Conservation (phyloP, 352 stramenopile species). For the Globisporangium rhizosaccharum region DNA sequence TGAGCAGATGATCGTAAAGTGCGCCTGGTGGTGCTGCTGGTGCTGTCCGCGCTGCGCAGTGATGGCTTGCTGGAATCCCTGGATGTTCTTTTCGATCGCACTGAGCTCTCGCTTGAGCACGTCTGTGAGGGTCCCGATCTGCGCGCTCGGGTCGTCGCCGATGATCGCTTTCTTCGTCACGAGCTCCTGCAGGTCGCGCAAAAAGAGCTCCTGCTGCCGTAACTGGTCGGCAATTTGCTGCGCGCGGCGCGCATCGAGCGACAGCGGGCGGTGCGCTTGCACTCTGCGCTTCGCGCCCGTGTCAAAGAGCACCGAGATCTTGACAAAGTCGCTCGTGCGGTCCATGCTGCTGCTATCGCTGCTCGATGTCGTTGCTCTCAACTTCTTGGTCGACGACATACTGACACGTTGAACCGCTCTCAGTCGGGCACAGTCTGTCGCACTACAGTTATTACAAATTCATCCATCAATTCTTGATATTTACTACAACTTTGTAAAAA, state of each 20-base stretch:
- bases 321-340: slow-evolving; percentile 80
- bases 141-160: slow-evolving; percentile 63
- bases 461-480: background rate
- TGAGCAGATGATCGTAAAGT: slow-evolving; percentile 74
- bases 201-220: slow-evolving; percentile 74
- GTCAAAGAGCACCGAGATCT: slow-evolving; percentile 81
- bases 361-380: background rate
- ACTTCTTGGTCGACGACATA: background rate
- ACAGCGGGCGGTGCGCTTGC: slow-evolving; percentile 60
- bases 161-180: slow-evolving; percentile 74
- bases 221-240: slow-evolving; percentile 82
- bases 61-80: slow-evolving; percentile 58
- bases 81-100: slow-evolving; percentile 57
- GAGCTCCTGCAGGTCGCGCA: slow-evolving; percentile 69
- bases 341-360: slow-evolving; percentile 28
- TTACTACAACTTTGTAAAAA: background rate
- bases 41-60: slow-evolving; percentile 39
- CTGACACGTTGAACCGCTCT: background rate
- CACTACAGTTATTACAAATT: background rate
- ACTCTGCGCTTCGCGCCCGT: slow-evolving; percentile 35
- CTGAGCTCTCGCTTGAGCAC: slow-evolving; percentile 73
- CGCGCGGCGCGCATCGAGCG: slow-evolving; percentile 55
- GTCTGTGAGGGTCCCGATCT: slow-evolving; percentile 76
- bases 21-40: slow-evolving; percentile 70
- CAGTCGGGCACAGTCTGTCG: too few relatives aligned